A percentile compares a stretch with the other conserved stretches of the same genome.
phyloP scores from a whole-genome alignment of 192 early-diverging fungal genomes.

The Backusella morwellensis region DNA sequence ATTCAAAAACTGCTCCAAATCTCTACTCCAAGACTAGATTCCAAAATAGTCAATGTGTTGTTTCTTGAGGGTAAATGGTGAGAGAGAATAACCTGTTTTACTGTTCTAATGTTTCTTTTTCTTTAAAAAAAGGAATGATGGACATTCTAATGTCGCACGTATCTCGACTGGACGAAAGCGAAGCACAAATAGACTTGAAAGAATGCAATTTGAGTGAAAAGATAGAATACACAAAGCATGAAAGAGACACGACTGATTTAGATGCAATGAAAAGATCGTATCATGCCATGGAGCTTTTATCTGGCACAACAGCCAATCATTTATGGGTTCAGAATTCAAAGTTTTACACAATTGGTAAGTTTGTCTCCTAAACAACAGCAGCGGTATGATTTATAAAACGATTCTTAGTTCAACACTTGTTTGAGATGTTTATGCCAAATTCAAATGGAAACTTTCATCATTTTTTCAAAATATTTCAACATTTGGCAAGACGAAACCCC shows the following conservation, averaged over 20 bases:
- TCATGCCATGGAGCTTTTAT: slow-evolving; percentile 37
- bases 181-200: not conserved
- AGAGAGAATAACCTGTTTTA: not conserved
- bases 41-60: slow-evolving; percentile 34
- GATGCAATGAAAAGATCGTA: slow-evolving; percentile 35
- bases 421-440: slow-evolving; percentile 22
- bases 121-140: slow-evolving; percentile 29
- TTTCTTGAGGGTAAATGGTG: slow-evolving; percentile 27
- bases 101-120: not conserved
- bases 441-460: slow-evolving; percentile 35
- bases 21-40: slow-evolving; percentile 27
- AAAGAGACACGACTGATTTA: slow-evolving; percentile 22
- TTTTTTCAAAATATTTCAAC: slow-evolving; percentile 31
- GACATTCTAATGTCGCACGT: slow-evolving; percentile 35
- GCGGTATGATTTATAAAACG: no score
- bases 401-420: slow-evolving; percentile 13
- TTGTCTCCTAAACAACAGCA: no score
- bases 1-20: slow-evolving; percentile 30
- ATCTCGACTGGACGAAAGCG: slow-evolving; percentile 6
- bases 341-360: slow-evolving; percentile 27
- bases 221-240: slow-evolving; percentile 10
- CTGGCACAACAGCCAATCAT: slow-evolving; percentile 24
- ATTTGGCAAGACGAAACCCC: slow-evolving; percentile 28
- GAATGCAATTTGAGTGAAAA: slow-evolving; percentile 1
- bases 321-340: slow-evolving; percentile 26